Conservation (phyloP, 2,329 filamentous ascomycete genomes). For the Sporothrix schenckii region DNA sequence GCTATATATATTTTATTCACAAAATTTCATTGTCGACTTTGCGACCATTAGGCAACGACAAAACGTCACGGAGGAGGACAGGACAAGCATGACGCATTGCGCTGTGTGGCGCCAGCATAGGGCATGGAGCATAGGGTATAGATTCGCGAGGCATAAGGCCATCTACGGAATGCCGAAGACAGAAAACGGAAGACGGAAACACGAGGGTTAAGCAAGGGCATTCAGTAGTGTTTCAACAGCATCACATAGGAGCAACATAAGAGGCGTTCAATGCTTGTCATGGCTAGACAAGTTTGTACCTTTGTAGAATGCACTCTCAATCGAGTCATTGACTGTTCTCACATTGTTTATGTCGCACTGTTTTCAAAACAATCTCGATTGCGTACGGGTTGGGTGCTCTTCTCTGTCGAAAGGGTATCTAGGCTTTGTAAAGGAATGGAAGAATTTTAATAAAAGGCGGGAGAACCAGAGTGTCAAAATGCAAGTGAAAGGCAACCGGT, state of each 20-base stretch:
- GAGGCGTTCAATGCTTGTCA: not conserved
- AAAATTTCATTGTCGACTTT: not conserved
- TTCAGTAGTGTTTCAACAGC: constrained; percentile 18
- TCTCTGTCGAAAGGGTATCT: constrained; percentile 22
- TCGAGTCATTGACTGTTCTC: not conserved
- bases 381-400: constrained; percentile 7
- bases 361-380: not conserved
- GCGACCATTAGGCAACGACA: not conserved
- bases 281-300: not conserved
- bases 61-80: not conserved
- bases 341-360: not conserved
- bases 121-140: not conserved
- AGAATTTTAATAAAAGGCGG: not conserved
- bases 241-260: not conserved
- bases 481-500: not conserved
- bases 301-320: not conserved
- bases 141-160: not conserved
- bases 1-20: not conserved
- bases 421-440: constrained; percentile 26
- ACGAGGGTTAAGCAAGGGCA: not conserved
- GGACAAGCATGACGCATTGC: not conserved
- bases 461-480: not conserved
- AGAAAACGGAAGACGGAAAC: not conserved
- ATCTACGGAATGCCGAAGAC: not conserved
- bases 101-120: not conserved